Conservation (phyloP, 768 basidiomycete species). For the Gymnopilus junonius region DNA sequence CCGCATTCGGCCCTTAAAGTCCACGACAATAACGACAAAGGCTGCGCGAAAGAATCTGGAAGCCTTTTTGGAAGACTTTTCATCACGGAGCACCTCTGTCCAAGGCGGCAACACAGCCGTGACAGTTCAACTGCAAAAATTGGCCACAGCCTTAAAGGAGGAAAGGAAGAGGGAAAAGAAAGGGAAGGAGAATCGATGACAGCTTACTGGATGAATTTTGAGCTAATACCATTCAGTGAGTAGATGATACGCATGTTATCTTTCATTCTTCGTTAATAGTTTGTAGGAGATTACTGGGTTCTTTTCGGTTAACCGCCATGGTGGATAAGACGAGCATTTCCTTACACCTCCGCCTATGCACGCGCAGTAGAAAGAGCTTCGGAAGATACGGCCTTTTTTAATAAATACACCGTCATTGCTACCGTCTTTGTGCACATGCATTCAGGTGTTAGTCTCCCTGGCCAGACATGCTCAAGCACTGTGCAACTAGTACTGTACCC, state of each 20-base stretch:
- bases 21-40: constrained; percentile 42
- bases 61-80: constrained; percentile 53
- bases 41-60: constrained; percentile 45
- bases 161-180: constrained; percentile 42
- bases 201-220: neutral
- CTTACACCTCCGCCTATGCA: neutral
- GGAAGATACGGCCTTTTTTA: neutral
- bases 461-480: neutral
- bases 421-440: neutral
- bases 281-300: neutral
- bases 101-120: constrained; percentile 59
- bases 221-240: neutral
- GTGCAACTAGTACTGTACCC: too few species aligned
- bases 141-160: constrained; percentile 55
- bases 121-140: constrained; percentile 62
- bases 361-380: neutral
- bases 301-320: neutral
- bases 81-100: constrained; percentile 46
- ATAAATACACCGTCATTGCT: neutral
- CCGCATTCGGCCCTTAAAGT: constrained; percentile 44
- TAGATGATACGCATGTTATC: neutral
- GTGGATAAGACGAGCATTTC: neutral
- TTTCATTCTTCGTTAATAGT: neutral
- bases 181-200: constrained; percentile 9
- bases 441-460: too few species aligned